phyloP scores from a whole-genome alignment of 2,329 filamentous ascomycete genomes.

The Venturia nashicola region DNA sequence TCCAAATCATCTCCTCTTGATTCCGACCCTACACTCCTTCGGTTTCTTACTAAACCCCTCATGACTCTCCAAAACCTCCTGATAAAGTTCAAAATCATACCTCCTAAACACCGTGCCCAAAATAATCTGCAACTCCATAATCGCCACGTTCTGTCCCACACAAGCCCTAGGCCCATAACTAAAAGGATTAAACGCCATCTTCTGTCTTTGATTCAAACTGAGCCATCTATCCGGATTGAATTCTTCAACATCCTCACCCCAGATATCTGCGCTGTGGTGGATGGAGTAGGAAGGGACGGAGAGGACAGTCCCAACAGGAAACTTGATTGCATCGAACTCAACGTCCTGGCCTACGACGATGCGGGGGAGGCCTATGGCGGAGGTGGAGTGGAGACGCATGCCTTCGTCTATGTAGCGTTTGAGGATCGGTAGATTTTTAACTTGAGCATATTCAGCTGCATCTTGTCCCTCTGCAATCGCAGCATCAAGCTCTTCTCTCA shows the following conservation, averaged over 20 bases:
- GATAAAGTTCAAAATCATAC: constrained; percentile 47
- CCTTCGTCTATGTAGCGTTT: constrained; percentile 68
- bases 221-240: constrained; percentile 40
- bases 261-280: constrained; percentile 37
- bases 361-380: constrained; percentile 71
- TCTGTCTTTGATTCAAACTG: constrained; percentile 47
- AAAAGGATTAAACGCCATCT: constrained; percentile 45
- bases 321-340: constrained; percentile 52
- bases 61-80: constrained; percentile 56
- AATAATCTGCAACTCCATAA: constrained; percentile 79
- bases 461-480: constrained; percentile 26
- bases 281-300: constrained; percentile 34
- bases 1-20: constrained; percentile 33
- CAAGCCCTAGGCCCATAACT: constrained; percentile 37
- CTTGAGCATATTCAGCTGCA: constrained; percentile 59
- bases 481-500: constrained; percentile 56
- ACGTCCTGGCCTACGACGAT: constrained; percentile 55
- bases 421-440: constrained; percentile 66
- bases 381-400: constrained; percentile 76
- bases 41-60: constrained; percentile 79
- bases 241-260: constrained; percentile 34
- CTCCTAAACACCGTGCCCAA: constrained; percentile 51
- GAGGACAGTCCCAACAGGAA: constrained; percentile 44
- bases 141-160: constrained; percentile 70
- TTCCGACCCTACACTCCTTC: constrained; percentile 51